phyloP scores from a whole-genome alignment of 345 rosid genomes.

The Corchorus capsularis region DNA sequence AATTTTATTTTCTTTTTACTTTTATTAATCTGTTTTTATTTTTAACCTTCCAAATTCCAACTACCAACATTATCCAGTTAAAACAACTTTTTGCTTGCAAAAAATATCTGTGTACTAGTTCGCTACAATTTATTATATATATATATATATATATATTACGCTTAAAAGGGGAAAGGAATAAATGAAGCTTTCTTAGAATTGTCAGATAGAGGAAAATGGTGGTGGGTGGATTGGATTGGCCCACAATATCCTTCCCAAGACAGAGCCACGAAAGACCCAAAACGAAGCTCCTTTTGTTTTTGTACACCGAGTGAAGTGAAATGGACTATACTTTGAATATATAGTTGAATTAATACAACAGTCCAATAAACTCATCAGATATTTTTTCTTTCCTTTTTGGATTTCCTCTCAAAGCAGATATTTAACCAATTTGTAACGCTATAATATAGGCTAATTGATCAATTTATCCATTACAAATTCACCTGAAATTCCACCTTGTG shows the following conservation, averaged over 20 bases:
- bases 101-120: too few species aligned
- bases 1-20: too few species aligned
- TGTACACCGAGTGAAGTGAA: background rate
- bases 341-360: background rate
- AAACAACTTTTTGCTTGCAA: too few species aligned
- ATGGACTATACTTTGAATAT: background rate
- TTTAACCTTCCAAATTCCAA: too few species aligned
- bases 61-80: too few species aligned
- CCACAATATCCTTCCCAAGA: background rate
- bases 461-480: background rate
- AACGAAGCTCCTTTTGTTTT: background rate
- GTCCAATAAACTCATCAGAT: background rate
- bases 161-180: background rate
- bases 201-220: background rate
- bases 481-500: background rate
- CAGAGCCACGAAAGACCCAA: background rate
- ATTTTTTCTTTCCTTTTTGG: background rate
- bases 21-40: too few species aligned
- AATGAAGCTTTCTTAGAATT: too few species aligned
- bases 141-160: too few species aligned
- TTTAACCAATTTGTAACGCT: background rate
- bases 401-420: conserved; percentile 17
- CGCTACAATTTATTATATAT: too few species aligned
- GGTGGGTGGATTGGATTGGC: background rate
- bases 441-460: background rate